A percentile compares a stretch with the other conserved stretches of the same genome.
These are phyloP conservation scores for Pezicula rhizophila DNA, from an alignment of 2,329 filamentous ascomycete genomes.

Conservation along the genomic window DNA sequence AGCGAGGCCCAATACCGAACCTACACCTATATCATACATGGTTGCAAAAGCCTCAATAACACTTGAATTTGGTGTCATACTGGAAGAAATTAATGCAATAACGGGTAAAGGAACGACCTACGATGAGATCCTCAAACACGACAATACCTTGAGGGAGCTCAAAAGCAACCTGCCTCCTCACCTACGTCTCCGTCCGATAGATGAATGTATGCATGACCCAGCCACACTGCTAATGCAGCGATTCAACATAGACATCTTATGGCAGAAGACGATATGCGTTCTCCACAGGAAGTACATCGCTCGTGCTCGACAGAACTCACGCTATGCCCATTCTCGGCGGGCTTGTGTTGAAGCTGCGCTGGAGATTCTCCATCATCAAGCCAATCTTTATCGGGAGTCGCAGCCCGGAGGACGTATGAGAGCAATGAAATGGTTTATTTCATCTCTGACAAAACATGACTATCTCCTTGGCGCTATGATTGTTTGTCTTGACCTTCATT, in stretches of 20 bases:
- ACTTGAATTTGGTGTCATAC: conserved; percentile 63
- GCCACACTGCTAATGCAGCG: conserved; percentile 81
- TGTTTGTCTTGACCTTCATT: conserved; percentile 75
- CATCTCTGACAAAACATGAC: conserved; percentile 74
- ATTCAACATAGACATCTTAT: conserved; percentile 77
- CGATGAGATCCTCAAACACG: conserved; percentile 58
- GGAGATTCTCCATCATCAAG: conserved; percentile 72
- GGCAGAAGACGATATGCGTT: conserved; percentile 82
- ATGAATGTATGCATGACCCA: conserved; percentile 70
- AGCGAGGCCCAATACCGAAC: conserved; percentile 60
- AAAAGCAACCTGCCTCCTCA: conserved; percentile 71
- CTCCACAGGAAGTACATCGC: conserved; percentile 82
- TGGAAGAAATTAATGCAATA: conserved; percentile 56
- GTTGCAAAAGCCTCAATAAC: conserved; percentile 66
- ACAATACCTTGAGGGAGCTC: conserved; percentile 54
- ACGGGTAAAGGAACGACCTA: conserved; percentile 48
- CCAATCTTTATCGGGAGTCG: conserved; percentile 68
- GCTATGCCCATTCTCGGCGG: conserved; percentile 78
- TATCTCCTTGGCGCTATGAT: conserved; percentile 84
- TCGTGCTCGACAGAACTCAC: conserved; percentile 69
- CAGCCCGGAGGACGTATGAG: conserved; percentile 65
- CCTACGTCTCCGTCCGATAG: conserved; percentile 67
- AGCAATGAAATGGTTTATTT: conserved; percentile 72
- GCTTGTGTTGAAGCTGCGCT: conserved; percentile 83
- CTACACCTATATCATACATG: conserved; percentile 74